A percentile compares a stretch with the other conserved stretches of the same genome.
phyloP scores from a whole-genome alignment of 176 grass and related monocot genomes.

The Thinopyrum elongatum region DNA sequence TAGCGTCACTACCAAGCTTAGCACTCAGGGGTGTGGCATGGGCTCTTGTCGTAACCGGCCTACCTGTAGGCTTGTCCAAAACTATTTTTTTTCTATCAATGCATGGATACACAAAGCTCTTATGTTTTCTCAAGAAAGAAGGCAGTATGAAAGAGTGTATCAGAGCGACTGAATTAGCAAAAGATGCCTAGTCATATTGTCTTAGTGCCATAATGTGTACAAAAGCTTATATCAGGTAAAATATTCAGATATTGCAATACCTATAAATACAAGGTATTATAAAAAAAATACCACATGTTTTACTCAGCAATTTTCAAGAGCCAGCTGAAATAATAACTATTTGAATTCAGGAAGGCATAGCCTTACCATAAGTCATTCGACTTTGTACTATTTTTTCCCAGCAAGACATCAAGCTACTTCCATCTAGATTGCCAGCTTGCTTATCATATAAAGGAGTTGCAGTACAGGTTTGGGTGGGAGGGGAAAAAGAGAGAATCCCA shows the following conservation, averaged over 20 bases:
- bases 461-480: neutral
- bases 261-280: neutral
- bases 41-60: neutral
- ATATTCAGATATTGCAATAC: neutral
- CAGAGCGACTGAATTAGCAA: slow-evolving; percentile 19
- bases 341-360: neutral
- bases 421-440: neutral
- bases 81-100: neutral
- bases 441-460: neutral
- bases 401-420: neutral
- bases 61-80: neutral
- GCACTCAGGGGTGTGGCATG: neutral
- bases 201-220: neutral
- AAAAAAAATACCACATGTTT: neutral
- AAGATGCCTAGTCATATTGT: slow-evolving; percentile 8
- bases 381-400: neutral
- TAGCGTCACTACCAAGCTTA: neutral
- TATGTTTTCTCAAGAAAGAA: too few relatives aligned
- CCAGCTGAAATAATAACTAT: neutral
- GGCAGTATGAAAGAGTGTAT: neutral
- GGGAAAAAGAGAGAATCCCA: neutral
- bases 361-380: neutral
- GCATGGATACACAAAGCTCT: too few relatives aligned
- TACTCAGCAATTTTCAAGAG: neutral
- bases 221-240: slow-evolving; percentile 5